Conservation (phyloP, 2,329 filamentous ascomycete species). For the Alternaria consortialis region DNA sequence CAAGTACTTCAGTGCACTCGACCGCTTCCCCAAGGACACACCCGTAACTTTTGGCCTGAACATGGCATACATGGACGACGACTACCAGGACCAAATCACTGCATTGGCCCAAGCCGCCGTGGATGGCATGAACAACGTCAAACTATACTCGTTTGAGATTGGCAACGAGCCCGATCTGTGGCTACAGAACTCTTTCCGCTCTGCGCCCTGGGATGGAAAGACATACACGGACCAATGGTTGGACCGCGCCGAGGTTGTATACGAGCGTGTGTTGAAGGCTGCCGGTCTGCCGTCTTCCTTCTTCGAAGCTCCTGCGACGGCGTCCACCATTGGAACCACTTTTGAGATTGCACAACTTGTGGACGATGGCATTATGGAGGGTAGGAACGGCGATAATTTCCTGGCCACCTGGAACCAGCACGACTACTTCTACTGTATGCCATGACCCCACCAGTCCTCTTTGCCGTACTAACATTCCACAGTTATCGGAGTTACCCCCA, state of each 20-base stretch:
- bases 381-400: conserved; percentile 50
- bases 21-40: conserved; percentile 61
- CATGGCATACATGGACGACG: conserved; percentile 57
- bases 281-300: conserved; percentile 53
- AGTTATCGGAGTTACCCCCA: conserved; percentile 58
- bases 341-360: conserved; percentile 58
- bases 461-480: conserved; percentile 22
- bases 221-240: conserved; percentile 59
- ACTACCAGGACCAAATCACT: conserved; percentile 57
- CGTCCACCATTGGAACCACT: conserved; percentile 61
- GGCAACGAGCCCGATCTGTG: conserved; percentile 57
- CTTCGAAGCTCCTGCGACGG: conserved; percentile 61
- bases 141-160: conserved; percentile 55
- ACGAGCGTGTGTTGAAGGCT: conserved; percentile 57
- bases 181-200: conserved; percentile 57
- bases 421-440: conserved; percentile 61
- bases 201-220: conserved; percentile 55
- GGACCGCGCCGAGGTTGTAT: conserved; percentile 55
- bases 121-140: conserved; percentile 49
- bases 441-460: neutral
- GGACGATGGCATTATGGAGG: conserved; percentile 51
- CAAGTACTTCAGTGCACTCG: conserved; percentile 58
- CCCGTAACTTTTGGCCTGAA: conserved; percentile 62
- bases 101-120: conserved; percentile 53
- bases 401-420: conserved; percentile 62